Base-by-base conservation (phyloP, 2,329 filamentous ascomycete genomes). In the Xylaria sp. region DNA sequence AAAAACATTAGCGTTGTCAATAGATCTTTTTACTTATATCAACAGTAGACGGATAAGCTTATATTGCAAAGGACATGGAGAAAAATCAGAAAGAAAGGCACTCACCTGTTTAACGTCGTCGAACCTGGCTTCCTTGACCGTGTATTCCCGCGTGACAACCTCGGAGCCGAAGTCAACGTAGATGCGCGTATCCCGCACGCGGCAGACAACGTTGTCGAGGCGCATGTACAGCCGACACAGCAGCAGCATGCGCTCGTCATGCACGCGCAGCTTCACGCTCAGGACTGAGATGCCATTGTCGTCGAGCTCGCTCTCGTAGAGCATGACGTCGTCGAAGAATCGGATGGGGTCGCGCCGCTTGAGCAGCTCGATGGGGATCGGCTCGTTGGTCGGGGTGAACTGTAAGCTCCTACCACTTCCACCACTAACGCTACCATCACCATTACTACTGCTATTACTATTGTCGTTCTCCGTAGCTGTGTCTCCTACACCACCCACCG, bases 241-340 rank as follows among this genome's bases (percentile, higher is more conserved):
- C 69, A 99, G 85, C 65, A 99, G 86, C 82, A 99, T 90, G 65
- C 96, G 87, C 76, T 91, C 89, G 65, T 94, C 93, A 91, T 98
- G 98, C 66, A 98, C 95, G 69, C 96, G 88, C 60, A 98, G 84
- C 84, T 99, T 99, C 81, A 92, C 94, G 71, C 91, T 97, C 67
- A 97, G 86, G 78, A 98, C 87, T 37, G 94, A 93, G 75, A 98
- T 96, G 70, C 96, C 96, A 78, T 99, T 99, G 81, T 99, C 96
- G 69, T 97, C 96, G 56, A 99, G 88, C 84, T 99, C 96, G 82
- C 97, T 97, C 83, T 99, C 96, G 80, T 97, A 99, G 57, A 99
- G 87, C 75, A 98, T 90, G 48, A 99, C 94, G 76, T 98, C 94
- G 82, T 98, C 95, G 79, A 97, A 97, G 86, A 98, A 98, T 5